Base-by-base conservation (phyloP, 2,329 filamentous ascomycete genomes). In the Cordyceps fumosorosea region DNA sequence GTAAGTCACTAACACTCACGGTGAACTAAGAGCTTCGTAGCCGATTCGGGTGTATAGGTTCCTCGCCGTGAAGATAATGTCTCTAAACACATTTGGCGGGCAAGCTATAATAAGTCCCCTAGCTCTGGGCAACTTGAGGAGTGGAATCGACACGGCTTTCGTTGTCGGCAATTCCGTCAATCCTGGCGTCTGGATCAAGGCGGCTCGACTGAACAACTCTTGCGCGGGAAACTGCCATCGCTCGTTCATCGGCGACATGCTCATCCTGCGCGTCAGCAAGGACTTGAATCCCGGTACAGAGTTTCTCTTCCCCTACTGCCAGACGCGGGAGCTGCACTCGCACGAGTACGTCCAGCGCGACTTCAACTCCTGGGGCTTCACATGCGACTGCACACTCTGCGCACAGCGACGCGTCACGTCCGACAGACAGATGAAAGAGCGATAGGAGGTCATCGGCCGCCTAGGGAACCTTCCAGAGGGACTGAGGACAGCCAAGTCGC, bases 171-270 rank as follows among this genome's bases (percentile, higher is more conserved):
- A 29, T 29, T 29, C 29, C 51, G 61, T 64, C 44, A 75, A 71
- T 14, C 71, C 64, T 37, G 81, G 81, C 0, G 61, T 84, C 14
- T 86, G 82, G 81, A 62, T 71, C 2, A 63, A 73, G 1, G 78
- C 80, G 3, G 81, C 82, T 0, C 72, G 74, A 60, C 77, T 83
- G 65, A 85, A 86, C 62, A 82, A 85, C 64, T 76, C 74, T 12
- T 86, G 83, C 67, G 20, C 75, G 5, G 68, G 68, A 11, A 85
- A 84, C 65, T 76, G 75, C 20, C 64, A 62, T 0, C 78, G 78
- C 18, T 69, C 76, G 1, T 84, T 83, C 66, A 81, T 85, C 44
- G 81, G 82, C 3, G 81, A 86, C 65, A 76, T 85, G 72, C 73
- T 77, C 64, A 74, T 84, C 8, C 56, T 84, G 24, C 78, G 80